Base-by-base conservation (phyloP, 148 eudicot genomes). In the Cornus kousa region DNA sequence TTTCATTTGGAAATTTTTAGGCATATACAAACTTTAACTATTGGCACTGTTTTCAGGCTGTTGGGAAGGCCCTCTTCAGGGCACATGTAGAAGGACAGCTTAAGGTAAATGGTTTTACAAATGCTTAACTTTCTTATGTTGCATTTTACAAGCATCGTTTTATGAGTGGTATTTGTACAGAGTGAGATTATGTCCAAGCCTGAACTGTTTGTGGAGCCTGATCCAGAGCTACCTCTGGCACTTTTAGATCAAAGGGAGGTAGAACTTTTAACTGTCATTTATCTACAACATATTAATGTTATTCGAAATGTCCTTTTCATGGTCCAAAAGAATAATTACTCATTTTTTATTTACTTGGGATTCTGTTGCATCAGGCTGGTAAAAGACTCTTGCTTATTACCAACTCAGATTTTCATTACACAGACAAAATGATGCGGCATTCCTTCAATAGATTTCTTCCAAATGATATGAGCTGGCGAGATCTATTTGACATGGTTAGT, bases 51-150 rank as follows among this genome's bases (percentile, higher is more conserved):
- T 84, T 88, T 87, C 88, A 95, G 99, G 99, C 99, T 71, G 99
- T 95, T 82, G 94, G 97, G n/a, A 95, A 90, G 87, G 99, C 99
- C 85, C 90, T 95, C 83, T 95, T 95, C 85, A 89, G 97, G 84
- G 99, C 99, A 68, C 99, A 95, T 81, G 99, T 95, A 2, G 99
- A 95, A 88, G 99, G 99, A 72, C 97, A 87, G 86, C 93, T 95
- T 64, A 95, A 95, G 97, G 99, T 95, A 82, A 57, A 77, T 24
- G 11, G 28, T 43, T 66, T 50, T 77, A 35, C 76, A 23, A 55
- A 55, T 53, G 23, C 62, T 53, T 68, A 32, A 19, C 7, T 59
- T 67, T 59, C 14, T 50, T 40, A 12, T 67, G 31, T 17, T 67
- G 75, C 46, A 31, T 70, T 40, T 31, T 35, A 62, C 79, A 75